Conservation (phyloP, 805 yeast species). For the Starmera caribaea region DNA sequence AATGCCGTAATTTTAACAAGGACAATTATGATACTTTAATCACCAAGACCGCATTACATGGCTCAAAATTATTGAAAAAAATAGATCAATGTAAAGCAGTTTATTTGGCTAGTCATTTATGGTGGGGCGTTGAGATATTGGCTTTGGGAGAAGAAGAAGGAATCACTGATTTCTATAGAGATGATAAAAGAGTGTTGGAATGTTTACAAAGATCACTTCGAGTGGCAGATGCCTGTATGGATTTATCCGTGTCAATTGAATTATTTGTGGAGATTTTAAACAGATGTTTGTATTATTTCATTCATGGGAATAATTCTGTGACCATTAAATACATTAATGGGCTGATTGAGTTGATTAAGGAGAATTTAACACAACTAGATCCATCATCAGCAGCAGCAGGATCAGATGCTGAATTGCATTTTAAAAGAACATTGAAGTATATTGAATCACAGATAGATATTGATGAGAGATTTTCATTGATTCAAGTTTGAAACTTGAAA, state of each 20-base stretch:
- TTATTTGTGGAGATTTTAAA: constrained; percentile 85
- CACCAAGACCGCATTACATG: constrained; percentile 77
- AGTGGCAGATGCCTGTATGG: constrained; percentile 93
- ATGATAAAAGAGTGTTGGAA: constrained; percentile 74
- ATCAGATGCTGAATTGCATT: constrained; percentile 25
- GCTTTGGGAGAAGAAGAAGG: constrained; percentile 36
- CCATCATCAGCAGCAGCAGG: constrained; percentile 19
- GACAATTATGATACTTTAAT: constrained; percentile 78
- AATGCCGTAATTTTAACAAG: constrained; percentile 38
- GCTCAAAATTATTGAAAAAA: constrained; percentile 80
- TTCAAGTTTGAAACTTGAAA: too few relatives aligned
- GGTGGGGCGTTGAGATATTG: constrained; percentile 79
- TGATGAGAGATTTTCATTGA: constrained; percentile 50
- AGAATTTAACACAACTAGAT: constrained; percentile 32
- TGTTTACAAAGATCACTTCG: constrained; percentile 82
- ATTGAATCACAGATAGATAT: constrained; percentile 57
- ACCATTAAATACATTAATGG: constrained; percentile 76
- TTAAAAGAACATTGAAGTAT: constrained; percentile 64
- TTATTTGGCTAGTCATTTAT: constrained; percentile 77
- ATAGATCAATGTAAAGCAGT: constrained; percentile 94
- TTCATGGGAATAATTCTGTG: constrained; percentile 64
- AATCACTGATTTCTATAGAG: constrained; percentile 30
- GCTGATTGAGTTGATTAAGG: constrained; percentile 69
- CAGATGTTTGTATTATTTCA: constrained; percentile 75
- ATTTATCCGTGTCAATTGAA: constrained; percentile 60